These are phyloP conservation scores for Alternaria atra DNA, from an alignment of 2,329 filamentous ascomycete genomes.

Conservation along the genomic window DNA sequence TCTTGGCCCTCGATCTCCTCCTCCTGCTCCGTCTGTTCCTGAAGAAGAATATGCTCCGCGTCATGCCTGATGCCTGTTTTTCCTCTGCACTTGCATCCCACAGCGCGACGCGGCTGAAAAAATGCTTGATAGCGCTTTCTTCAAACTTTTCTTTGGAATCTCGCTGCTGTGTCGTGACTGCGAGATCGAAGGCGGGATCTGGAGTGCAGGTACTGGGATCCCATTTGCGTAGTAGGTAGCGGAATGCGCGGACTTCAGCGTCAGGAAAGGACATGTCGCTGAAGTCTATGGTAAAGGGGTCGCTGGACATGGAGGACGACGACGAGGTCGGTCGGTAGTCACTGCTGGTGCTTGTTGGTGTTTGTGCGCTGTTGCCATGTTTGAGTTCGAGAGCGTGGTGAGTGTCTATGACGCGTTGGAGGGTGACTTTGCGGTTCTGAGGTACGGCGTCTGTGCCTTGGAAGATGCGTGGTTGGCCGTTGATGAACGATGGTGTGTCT, in stretches of 20 bases:
- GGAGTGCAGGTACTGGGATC: conserved; percentile 17
- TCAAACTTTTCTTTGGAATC: conserved; percentile 22
- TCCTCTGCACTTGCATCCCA: conserved; percentile 32
- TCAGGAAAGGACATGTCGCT: conserved; percentile 22
- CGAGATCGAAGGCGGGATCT: conserved; percentile 29
- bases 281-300: conserved; percentile 26
- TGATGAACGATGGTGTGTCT: neutral
- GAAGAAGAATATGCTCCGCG: conserved; percentile 5
- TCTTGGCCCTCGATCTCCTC: conserved; percentile 15
- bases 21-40: conserved; percentile 2
- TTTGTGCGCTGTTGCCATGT: conserved; percentile 7
- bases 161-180: conserved; percentile 6
- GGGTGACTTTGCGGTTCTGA: conserved; percentile 24
- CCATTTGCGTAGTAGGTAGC: conserved; percentile 33
- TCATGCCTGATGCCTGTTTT: neutral
- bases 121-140: conserved; percentile 31
- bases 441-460: conserved; percentile 28
- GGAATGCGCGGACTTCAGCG: conserved; percentile 34
- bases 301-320: conserved; percentile 17
- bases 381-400: conserved; percentile 26
- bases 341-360: conserved; percentile 11
- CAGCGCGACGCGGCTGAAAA: conserved; percentile 30
- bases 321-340: conserved; percentile 9
- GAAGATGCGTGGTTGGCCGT: conserved; percentile 12
- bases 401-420: conserved; percentile 26